phyloP scores from a whole-genome alignment of 345 rosid genomes.

The Arabidopsis arenosa region DNA sequence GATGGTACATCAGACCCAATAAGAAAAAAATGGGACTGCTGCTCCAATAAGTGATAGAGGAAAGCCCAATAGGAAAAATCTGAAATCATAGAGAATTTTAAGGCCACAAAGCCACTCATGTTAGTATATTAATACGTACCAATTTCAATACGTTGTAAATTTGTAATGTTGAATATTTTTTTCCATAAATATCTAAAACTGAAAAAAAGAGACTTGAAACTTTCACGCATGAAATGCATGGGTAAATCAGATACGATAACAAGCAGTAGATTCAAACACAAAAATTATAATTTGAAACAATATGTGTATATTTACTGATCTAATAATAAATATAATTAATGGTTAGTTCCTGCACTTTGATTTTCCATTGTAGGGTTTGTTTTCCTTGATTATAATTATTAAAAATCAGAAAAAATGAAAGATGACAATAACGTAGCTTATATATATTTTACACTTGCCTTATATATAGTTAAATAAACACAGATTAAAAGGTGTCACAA shows the following conservation, averaged over 20 bases:
- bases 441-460: constrained; percentile 28
- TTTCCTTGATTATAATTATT: background rate
- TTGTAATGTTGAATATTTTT: too few relatives aligned
- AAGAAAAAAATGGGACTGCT: background rate
- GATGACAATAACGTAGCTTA: background rate
- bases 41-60: background rate
- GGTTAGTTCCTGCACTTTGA: background rate
- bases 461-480: background rate
- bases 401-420: too few relatives aligned
- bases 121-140: background rate
- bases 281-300: background rate
- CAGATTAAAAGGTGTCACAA: constrained; percentile 25
- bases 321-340: too few relatives aligned
- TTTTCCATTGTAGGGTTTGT: background rate
- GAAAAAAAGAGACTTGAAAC: too few relatives aligned
- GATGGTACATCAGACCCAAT: background rate
- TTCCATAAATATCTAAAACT: too few relatives aligned
- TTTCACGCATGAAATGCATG: too few relatives aligned
- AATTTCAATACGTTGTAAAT: background rate
- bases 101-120: background rate
- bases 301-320: too few relatives aligned
- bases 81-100: background rate
- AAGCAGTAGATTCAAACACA: background rate
- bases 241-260: background rate
- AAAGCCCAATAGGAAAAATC: constrained; percentile 13